Evolutionary conservation across 2,329 filamentous ascomycete species (phyloP).

Genomic region (Ophiostoma perfectum): DNA sequence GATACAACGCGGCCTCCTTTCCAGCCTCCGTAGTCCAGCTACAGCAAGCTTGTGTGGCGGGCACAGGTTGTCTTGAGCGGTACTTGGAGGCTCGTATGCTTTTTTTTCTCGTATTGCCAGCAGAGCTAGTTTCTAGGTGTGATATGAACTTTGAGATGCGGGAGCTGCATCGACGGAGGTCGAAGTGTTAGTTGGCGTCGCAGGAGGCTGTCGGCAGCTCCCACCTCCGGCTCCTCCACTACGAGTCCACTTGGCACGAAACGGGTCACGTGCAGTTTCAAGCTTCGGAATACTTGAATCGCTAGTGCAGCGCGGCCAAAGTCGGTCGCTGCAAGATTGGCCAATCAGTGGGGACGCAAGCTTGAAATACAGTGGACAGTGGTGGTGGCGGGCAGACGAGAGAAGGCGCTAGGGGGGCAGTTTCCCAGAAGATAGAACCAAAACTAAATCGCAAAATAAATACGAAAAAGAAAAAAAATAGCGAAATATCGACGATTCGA

Average conservation of each 20-base stretch:
- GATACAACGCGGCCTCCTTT: slow-evolving; percentile 2
- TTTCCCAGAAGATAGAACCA: slow-evolving; percentile 14
- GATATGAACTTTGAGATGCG: too few species aligned
- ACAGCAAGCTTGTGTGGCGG: not conserved
- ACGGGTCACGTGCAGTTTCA: slow-evolving; percentile 14
- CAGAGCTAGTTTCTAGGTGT: too few species aligned
- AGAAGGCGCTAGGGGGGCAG: not conserved
- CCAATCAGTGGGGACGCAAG: slow-evolving; percentile 20
- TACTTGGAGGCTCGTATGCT: too few species aligned
- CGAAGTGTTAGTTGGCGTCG: not conserved
- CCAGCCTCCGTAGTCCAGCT: slow-evolving; percentile 18
- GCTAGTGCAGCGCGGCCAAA: not conserved
- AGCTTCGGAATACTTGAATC: not conserved
- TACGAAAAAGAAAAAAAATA: slow-evolving; percentile 4
- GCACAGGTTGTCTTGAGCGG: too few species aligned
- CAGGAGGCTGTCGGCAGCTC: slow-evolving; percentile 14
- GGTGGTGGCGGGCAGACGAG: slow-evolving; percentile 3
- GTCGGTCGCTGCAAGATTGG: slow-evolving; percentile 17
- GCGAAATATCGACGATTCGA: slow-evolving; percentile 15
- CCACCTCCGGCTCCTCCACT: not conserved
- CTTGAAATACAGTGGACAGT: not conserved
- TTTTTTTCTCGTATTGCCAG: too few species aligned
- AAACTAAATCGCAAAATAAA: slow-evolving; percentile 16
- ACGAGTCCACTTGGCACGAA: not conserved
- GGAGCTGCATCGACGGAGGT: not conserved